phyloP scores from a whole-genome alignment of 2,329 filamentous ascomycete genomes.

The Fusarium nodosum region DNA sequence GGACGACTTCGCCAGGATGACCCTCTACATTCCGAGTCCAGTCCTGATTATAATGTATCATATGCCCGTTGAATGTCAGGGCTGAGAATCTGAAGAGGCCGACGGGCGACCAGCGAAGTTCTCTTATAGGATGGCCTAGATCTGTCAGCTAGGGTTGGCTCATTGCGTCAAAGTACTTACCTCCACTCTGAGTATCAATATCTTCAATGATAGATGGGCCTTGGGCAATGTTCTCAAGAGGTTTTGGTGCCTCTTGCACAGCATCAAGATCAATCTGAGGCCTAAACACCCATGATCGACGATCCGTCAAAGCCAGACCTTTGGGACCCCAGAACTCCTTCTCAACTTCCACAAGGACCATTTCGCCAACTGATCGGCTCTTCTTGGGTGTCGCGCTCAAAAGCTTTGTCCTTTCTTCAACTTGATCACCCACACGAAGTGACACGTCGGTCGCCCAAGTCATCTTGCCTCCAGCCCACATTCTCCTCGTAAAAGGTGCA shows the following conservation, averaged over 20 bases:
- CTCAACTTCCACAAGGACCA: conserved; percentile 75
- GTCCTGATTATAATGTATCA: conserved; percentile 81
- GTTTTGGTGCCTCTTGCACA: conserved; percentile 36
- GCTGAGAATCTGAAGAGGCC: conserved; percentile 85
- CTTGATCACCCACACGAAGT: conserved; percentile 67
- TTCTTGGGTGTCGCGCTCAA: conserved; percentile 67
- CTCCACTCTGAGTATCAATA: conserved; percentile 11
- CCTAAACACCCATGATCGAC: conserved; percentile 65
- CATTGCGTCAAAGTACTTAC: background rate
- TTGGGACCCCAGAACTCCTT: conserved; percentile 68
- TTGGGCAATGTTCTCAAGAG: conserved; percentile 27
- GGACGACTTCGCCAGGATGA: conserved; percentile 79
- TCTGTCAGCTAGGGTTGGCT: background rate
- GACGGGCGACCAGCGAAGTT: conserved; percentile 60
- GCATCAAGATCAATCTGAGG: conserved; percentile 51
- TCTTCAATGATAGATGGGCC: conserved; percentile 51
- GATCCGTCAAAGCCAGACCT: conserved; percentile 68
- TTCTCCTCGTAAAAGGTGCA: conserved; percentile 71
- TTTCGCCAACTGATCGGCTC: conserved; percentile 68
- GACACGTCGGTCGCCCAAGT: conserved; percentile 56
- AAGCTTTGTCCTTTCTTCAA: conserved; percentile 69
- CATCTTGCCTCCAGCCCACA: conserved; percentile 77
- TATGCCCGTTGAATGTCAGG: conserved; percentile 87
- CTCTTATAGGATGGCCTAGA: conserved; percentile 48
- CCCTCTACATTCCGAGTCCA: conserved; percentile 77